A percentile compares a stretch with the other conserved stretches of the same genome.
Conservation (phyloP, 176 grass and related monocot species). For the Phoenix dactylifera region DNA sequence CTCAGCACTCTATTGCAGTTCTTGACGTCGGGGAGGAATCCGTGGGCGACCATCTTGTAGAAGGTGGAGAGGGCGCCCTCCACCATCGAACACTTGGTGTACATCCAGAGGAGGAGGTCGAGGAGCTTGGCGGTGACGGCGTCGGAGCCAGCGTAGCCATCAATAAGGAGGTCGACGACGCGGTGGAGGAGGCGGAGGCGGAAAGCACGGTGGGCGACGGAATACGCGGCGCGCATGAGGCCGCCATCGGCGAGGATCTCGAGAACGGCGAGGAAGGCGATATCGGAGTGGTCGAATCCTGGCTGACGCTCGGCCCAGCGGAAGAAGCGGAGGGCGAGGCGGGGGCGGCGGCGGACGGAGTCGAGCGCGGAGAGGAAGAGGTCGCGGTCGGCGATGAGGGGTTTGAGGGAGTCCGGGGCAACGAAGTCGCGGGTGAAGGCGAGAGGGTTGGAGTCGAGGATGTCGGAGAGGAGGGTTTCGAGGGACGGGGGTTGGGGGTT, state of each 20-base stretch:
- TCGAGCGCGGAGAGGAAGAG: conserved; percentile 23
- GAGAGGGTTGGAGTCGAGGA: conserved; percentile 10
- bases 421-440: conserved; percentile 14
- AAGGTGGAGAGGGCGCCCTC: conserved; percentile 37
- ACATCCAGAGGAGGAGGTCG: conserved; percentile 30
- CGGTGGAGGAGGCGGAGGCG: conserved; percentile 39
- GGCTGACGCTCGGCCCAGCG: conserved; percentile 67
- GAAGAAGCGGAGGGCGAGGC: conserved; percentile 53
- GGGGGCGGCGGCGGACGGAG: conserved; percentile 31
- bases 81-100: conserved; percentile 51
- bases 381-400: conserved; percentile 13
- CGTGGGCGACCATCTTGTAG: conserved; percentile 30
- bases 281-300: conserved; percentile 39
- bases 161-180: conserved; percentile 33
- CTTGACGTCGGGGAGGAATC: conserved; percentile 28
- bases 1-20: conserved; percentile 47
- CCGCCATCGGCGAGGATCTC: conserved; percentile 35
- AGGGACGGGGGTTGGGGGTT: background rate
- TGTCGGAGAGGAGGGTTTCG: conserved; percentile 13
- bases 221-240: conserved; percentile 30
- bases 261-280: conserved; percentile 54
- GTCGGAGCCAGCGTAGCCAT: background rate
- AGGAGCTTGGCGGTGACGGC: conserved; percentile 8
- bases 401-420: conserved; percentile 17
- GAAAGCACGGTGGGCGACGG: conserved; percentile 42